Conservation (phyloP, 2,329 filamentous ascomycete genomes). For the Plenodomus tracheiphilus region DNA sequence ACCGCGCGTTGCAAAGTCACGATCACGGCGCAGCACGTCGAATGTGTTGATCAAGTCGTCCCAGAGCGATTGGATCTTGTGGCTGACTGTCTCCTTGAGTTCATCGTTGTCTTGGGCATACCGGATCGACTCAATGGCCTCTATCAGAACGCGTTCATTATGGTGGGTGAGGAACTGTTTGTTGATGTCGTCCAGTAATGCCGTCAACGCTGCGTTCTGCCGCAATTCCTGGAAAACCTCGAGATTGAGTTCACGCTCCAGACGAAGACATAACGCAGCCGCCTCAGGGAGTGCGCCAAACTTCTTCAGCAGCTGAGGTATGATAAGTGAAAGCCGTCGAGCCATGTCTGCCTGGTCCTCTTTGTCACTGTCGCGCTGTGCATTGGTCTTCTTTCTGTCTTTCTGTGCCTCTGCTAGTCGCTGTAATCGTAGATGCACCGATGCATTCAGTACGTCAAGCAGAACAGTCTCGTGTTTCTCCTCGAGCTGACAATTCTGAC, state of each 20-base stretch:
- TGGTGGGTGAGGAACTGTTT: slow-evolving; percentile 94
- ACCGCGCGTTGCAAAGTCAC: slow-evolving; percentile 71
- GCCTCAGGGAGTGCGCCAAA: slow-evolving; percentile 89
- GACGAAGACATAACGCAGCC: slow-evolving; percentile 79
- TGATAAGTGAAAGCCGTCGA: slow-evolving; percentile 73
- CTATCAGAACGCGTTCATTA: slow-evolving; percentile 79
- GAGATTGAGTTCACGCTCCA: slow-evolving; percentile 85
- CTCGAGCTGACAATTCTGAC: slow-evolving; percentile 71
- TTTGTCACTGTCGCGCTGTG: slow-evolving; percentile 60
- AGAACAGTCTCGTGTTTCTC: slow-evolving; percentile 81
- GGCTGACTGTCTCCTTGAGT: slow-evolving; percentile 80
- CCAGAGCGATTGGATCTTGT: slow-evolving; percentile 81
- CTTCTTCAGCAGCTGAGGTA: slow-evolving; percentile 87
- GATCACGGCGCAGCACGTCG: slow-evolving; percentile 67
- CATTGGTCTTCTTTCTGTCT: slow-evolving; percentile 61
- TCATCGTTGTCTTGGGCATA: slow-evolving; percentile 87
- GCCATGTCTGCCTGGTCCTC: slow-evolving; percentile 80
- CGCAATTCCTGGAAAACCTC: slow-evolving; percentile 86
- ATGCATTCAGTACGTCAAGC: slow-evolving; percentile 81
- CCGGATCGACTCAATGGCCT: slow-evolving; percentile 79
- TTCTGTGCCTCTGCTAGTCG: slow-evolving; percentile 65
- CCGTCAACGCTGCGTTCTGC: slow-evolving; percentile 80
- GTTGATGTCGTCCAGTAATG: slow-evolving; percentile 86
- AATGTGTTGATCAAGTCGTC: slow-evolving; percentile 78
- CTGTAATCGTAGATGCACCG: slow-evolving; percentile 74